Percentiles rank a stretch among this genome's conserved stretches.
phyloP scores from a whole-genome alignment of 768 basidiomycete genomes.

The Omphalotus guepiniiformis region DNA sequence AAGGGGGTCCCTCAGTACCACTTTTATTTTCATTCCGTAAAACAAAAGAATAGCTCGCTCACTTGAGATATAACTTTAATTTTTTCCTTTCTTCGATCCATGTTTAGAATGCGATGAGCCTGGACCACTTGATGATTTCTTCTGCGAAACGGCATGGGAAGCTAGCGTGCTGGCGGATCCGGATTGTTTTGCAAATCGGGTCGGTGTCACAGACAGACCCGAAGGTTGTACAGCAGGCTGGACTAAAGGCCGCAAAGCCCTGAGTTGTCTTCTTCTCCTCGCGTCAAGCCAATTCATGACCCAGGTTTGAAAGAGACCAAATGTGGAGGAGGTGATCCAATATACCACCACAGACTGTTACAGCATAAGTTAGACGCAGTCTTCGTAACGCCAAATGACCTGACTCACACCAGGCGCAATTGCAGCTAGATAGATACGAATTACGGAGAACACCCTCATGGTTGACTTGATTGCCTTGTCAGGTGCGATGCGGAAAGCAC shows the following conservation, averaged over 20 bases:
- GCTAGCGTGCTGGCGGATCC: constrained; percentile 2
- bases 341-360: constrained; percentile 64
- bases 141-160: background rate
- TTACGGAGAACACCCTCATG: constrained; percentile 54
- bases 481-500: constrained; percentile 43
- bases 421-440: constrained; percentile 62
- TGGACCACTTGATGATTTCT: background rate
- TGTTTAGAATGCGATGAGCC: background rate
- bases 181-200: background rate
- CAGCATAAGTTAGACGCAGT: constrained; percentile 7
- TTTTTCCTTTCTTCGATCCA: constrained; percentile 8
- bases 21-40: constrained; percentile 62
- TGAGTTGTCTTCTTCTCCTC: constrained; percentile 27
- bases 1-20: constrained; percentile 69
- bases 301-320: constrained; percentile 76
- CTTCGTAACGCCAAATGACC: constrained; percentile 1
- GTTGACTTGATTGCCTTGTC: constrained; percentile 38
- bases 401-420: constrained; percentile 66
- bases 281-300: constrained; percentile 60
- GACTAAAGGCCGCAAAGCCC: background rate
- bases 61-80: constrained; percentile 15
- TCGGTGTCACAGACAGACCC: background rate
- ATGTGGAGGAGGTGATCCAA: constrained; percentile 74
- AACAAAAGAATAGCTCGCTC: constrained; percentile 12
- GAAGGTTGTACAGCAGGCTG: constrained; percentile 7